A percentile compares a stretch with the other conserved stretches of the same genome.
Conservation (phyloP, 2,329 filamentous ascomycete species). For the Apiospora malaysiana region DNA sequence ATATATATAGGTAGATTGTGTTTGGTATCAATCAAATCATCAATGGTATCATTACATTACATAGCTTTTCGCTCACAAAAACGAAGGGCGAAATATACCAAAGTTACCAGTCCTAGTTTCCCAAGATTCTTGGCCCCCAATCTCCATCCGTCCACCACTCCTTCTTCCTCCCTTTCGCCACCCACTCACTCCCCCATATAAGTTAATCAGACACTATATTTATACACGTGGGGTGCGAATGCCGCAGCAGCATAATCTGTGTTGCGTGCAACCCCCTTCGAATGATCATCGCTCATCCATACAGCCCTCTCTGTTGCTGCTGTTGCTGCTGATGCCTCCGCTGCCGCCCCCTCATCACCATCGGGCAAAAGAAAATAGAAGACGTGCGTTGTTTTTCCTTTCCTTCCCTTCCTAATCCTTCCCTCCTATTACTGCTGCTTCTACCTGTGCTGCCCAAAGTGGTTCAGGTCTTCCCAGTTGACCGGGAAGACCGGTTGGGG, state of each 20-base stretch:
- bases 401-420: background rate
- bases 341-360: background rate
- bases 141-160: background rate
- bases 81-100: slow-evolving; percentile 17
- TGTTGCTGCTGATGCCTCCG: background rate
- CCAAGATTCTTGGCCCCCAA: slow-evolving; percentile 3
- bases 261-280: slow-evolving; percentile 2
- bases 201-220: slow-evolving; percentile 22
- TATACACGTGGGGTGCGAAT: slow-evolving; percentile 16
- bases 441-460: slow-evolving; percentile 20
- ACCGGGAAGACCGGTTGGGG: slow-evolving; percentile 22
- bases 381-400: slow-evolving; percentile 6
- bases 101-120: slow-evolving; percentile 16
- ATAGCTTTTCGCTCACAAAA: slow-evolving; percentile 15
- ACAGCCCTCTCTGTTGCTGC: background rate
- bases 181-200: slow-evolving; percentile 1
- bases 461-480: slow-evolving; percentile 25
- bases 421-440: background rate
- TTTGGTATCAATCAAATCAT: slow-evolving; percentile 21
- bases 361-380: slow-evolving; percentile 4
- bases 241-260: background rate
- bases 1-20: slow-evolving; percentile 5
- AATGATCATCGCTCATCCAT: slow-evolving; percentile 6
- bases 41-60: slow-evolving; percentile 24
- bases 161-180: background rate